Percentiles rank a stretch among this genome's conserved stretches.
Evolutionary conservation across 2,329 filamentous ascomycete species (phyloP).

Genomic region (Xylaria sp.): DNA sequence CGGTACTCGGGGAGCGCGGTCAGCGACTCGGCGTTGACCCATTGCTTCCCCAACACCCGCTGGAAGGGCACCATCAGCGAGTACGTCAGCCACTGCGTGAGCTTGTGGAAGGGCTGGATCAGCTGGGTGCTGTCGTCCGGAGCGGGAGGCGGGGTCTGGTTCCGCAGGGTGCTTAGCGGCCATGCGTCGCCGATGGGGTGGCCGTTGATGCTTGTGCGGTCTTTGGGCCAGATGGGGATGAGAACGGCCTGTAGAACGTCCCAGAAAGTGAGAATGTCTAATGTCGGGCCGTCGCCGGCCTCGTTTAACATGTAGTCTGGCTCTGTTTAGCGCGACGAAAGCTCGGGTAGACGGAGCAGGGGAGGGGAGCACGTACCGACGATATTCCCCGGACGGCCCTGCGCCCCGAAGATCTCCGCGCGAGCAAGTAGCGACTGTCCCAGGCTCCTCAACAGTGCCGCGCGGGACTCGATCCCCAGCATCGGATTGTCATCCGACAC

Average conservation of each 20-base stretch:
- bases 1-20: conserved; percentile 92
- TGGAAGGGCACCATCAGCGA: conserved; percentile 92
- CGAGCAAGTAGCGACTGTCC: conserved; percentile 76
- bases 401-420: conserved; percentile 80
- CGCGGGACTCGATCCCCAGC: conserved; percentile 82
- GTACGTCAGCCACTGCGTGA: conserved; percentile 94
- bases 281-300: too few species aligned
- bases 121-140: conserved; percentile 51
- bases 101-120: conserved; percentile 90
- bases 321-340: too few species aligned
- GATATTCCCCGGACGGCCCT: conserved; percentile 90
- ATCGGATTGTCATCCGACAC: conserved; percentile 79
- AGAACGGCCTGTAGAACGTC: conserved; percentile 87
- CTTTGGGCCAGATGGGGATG: conserved; percentile 84
- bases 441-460: conserved; percentile 77
- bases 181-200: conserved; percentile 91
- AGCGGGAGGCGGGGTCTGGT: conserved; percentile 50
- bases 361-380: conserved; percentile 71
- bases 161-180: conserved; percentile 84
- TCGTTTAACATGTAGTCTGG: too few species aligned
- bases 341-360: too few species aligned
- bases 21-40: conserved; percentile 78
- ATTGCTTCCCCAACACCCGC: conserved; percentile 78
- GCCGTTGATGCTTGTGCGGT: conserved; percentile 85
- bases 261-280: conserved; percentile 88